Base-by-base conservation (phyloP, 306 rosid species). In the Medicago lupulina region DNA sequence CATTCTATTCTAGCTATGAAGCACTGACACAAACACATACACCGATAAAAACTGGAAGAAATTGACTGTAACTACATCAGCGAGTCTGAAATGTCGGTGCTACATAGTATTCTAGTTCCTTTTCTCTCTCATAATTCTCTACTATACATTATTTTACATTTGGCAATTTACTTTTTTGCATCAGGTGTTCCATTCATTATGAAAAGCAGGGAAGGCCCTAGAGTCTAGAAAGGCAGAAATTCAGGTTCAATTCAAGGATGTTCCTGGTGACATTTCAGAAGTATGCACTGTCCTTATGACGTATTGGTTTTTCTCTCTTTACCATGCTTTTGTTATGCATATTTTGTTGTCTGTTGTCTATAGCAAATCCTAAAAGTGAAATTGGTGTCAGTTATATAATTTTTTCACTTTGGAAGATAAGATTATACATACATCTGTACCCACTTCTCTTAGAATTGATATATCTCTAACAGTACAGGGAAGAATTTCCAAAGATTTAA, bases 171-270 rank as follows among this genome's bases (percentile, higher is more conserved):
- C 46, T 49, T 61, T 80, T 58, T 34, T n/a, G 51, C 61, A 49
- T 61, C 70, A 95, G 99, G 99, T 70, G 99, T 95, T 57, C 97
- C 99, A 21, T 92, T 95, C 83, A 89, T 95, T 53, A 62, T 95
- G 23, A 95, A 95, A 87, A 25, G 99, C 99, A 15, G 99, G 99
- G 72, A 95, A 95, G 84, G 99, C 99, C 66, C 83, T 95, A 67
- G 87, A 77, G 81, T 84, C 97, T 18, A 84, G 97, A 61, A 95
- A 95, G 89, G 97, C 99, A 15, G 99, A 95, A 59, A 89, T 95
- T 67, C 86, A 97, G 76, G 86, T 95, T 85, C 99, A 95, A 82
- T 90, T 95, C 78, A 95, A 92, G 92, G 99, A 95, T 85, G 97
- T 92, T 36, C 97, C 97, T 31, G 99, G 99, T 79, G 97, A 95